A percentile compares a stretch with the other conserved stretches of the same genome.
phyloP scores from a whole-genome alignment of 176 grass and related monocot species.

The Pontederia crassipes region DNA sequence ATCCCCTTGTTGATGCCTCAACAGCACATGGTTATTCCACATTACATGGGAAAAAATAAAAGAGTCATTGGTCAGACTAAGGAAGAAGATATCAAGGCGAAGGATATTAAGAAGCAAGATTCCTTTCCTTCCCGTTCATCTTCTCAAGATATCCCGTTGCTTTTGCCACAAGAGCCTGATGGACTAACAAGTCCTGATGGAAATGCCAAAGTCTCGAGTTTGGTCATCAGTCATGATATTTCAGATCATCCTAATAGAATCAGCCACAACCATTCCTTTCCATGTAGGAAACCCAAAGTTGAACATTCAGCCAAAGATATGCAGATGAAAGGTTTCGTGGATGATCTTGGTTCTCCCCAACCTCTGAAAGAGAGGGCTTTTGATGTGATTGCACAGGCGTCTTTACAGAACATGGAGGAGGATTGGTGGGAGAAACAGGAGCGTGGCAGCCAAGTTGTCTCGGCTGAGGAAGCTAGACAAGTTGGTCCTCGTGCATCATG shows the following conservation, averaged over 20 bases:
- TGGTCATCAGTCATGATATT: conserved; percentile 28
- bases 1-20: conserved; percentile 98
- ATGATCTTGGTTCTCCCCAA: conserved; percentile 44
- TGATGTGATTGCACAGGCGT: conserved; percentile 26
- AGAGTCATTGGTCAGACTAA: conserved; percentile 44
- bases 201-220: conserved; percentile 40
- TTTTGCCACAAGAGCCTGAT: conserved; percentile 82
- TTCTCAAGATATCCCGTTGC: conserved; percentile 60
- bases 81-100: conserved; percentile 29
- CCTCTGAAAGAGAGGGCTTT: conserved; percentile 31
- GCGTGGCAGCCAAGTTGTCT: conserved; percentile 62
- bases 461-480: conserved; percentile 66
- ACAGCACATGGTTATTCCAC: conserved; percentile 89
- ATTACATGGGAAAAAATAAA: conserved; percentile 72
- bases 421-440: conserved; percentile 98
- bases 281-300: conserved; percentile 57
- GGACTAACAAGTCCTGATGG: conserved; percentile 31
- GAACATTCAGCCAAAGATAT: conserved; percentile 76
- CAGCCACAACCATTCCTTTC: conserved; percentile 53
- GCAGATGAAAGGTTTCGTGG: conserved; percentile 89
- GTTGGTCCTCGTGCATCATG: conserved; percentile 73
- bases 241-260: conserved; percentile 37
- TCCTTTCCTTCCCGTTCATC: conserved; percentile 35
- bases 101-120: conserved; percentile 25
- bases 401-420: conserved; percentile 47